phyloP scores from a whole-genome alignment of 805 yeast species.

The Kurtzmaniella fragi region DNA sequence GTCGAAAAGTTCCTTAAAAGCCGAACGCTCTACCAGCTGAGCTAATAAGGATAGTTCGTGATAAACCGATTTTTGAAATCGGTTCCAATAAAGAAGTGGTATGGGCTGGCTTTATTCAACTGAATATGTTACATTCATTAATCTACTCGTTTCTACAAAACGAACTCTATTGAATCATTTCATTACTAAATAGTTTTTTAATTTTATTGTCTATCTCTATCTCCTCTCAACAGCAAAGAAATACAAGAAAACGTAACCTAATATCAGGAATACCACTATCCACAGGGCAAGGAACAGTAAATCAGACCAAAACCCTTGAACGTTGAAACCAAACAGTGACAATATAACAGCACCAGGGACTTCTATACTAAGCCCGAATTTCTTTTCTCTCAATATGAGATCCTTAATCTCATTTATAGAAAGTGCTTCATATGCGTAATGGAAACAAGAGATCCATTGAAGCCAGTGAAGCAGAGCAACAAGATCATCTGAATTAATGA shows the following conservation, averaged over 20 bases:
- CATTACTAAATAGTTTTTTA: too few species aligned
- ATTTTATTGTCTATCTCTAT: too few species aligned
- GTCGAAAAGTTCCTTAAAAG: slow-evolving; percentile 36
- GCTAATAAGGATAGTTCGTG: slow-evolving; percentile 30
- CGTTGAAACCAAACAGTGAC: slow-evolving; percentile 91
- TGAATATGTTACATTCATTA: too few species aligned
- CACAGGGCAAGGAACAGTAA: slow-evolving; percentile 54
- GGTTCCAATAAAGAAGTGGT: neutral
- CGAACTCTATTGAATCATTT: too few species aligned
- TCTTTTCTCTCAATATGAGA: slow-evolving; percentile 76
- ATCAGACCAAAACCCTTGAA: slow-evolving; percentile 69
- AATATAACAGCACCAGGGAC: slow-evolving; percentile 97
- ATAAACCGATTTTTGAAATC: neutral
- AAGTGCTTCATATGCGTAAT: slow-evolving; percentile 91
- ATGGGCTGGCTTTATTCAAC: too few species aligned
- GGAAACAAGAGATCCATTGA: slow-evolving; percentile 85
- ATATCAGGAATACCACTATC: slow-evolving; percentile 50
- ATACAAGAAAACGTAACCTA: slow-evolving; percentile 76
- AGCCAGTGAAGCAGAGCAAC: slow-evolving; percentile 57
- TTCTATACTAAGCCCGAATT: slow-evolving; percentile 89
- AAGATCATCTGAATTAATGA: slow-evolving; percentile 71
- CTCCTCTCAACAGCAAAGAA: slow-evolving; percentile 71
- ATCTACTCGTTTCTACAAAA: too few species aligned
- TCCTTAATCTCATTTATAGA: slow-evolving; percentile 90
- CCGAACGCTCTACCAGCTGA: slow-evolving; percentile 71